Evolutionary conservation across 2,329 filamentous ascomycete genomes (phyloP).

Genomic region (Curvularia lunata): DNA sequence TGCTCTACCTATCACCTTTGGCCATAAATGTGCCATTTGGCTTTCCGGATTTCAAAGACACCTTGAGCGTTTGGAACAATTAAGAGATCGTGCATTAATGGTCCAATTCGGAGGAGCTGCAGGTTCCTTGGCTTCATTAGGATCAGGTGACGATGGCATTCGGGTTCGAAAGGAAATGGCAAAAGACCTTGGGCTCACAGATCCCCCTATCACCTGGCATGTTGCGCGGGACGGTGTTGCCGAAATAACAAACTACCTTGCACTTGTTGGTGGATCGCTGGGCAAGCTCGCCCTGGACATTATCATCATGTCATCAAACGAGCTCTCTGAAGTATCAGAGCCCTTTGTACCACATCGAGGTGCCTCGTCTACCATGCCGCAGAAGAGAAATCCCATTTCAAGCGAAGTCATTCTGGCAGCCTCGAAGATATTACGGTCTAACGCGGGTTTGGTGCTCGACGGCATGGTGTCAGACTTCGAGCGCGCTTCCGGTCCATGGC

Average conservation of each 20-base stretch:
- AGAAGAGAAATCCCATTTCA: conserved; percentile 64
- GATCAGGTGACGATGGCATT: conserved; percentile 56
- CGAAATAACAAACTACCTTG: conserved; percentile 61
- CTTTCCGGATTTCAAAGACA: conserved; percentile 59
- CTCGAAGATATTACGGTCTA: conserved; percentile 60
- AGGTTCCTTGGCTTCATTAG: conserved; percentile 62
- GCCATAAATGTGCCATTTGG: conserved; percentile 64
- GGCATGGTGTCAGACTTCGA: conserved; percentile 66
- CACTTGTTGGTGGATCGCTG: conserved; percentile 60
- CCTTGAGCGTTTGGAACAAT: conserved; percentile 55
- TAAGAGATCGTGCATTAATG: conserved; percentile 56
- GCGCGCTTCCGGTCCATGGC: conserved; percentile 64
- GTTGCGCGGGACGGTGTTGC: conserved; percentile 62
- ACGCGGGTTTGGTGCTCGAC: conserved; percentile 61
- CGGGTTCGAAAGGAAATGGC: conserved; percentile 59
- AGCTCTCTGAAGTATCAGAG: conserved; percentile 62
- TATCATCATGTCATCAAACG: conserved; percentile 65
- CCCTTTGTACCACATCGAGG: conserved; percentile 51
- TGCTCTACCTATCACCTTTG: conserved; percentile 63
- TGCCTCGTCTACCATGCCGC: conserved; percentile 47
- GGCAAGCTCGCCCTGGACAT: conserved; percentile 64
- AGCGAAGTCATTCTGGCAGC: conserved; percentile 63
- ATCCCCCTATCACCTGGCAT: conserved; percentile 65
- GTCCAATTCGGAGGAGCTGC: conserved; percentile 65
- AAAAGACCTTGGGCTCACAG: conserved; percentile 54